Evolutionary conservation across 2,329 filamentous ascomycete species (phyloP), one percentile per base, ranked within the genome.

Genomic region (Claviceps monticola): DNA sequence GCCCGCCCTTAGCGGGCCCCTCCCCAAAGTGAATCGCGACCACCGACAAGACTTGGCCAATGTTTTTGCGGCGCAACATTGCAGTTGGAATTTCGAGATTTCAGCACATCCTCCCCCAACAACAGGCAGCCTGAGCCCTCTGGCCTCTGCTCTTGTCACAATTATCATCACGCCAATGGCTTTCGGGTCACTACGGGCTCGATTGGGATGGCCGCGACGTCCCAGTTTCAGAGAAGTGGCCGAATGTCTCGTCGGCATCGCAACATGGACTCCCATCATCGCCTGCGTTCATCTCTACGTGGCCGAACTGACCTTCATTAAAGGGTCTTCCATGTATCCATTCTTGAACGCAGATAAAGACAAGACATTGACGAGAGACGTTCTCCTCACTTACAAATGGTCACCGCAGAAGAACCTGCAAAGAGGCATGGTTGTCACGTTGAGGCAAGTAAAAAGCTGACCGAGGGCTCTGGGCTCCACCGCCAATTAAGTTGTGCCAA

Each of bases 381-480:
- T 78, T n/a, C 75, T 80, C 36, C 64, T 82, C 56, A 78, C 75
- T 51, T 74, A 71, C 60, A 84, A 82, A 62, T 74, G 76, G 64
- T 74, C 76, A 54, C 74, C 79, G 23, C 73, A 76, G 53, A 68
- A 77, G 46, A 71, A 75, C 29, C 61, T 90, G 39, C 68, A 79
- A 62, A 74, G 84, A 55, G 87, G 87, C 52, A 88, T 88, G 80
- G 70, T 91, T 45, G 81, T 91, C 52, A 83, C 81, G 11, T 80
- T 89, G 60, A 73, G 78, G 82, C 84, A 37, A 45, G 34, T 64
- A 46, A 8, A 8, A 14, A 26, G 21, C 29, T 34, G 29, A 34
- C 9, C 29, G 29, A 34, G 29, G 8, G 9, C 9, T 11, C 29
- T 34, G 9, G 9, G 29, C 29, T 34, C 8, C 29, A 34, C 29